A percentile compares a stretch with the other conserved stretches of the same genome.
Conservation (phyloP, 352 stramenopile species). For the Pythium phragmitis region DNA sequence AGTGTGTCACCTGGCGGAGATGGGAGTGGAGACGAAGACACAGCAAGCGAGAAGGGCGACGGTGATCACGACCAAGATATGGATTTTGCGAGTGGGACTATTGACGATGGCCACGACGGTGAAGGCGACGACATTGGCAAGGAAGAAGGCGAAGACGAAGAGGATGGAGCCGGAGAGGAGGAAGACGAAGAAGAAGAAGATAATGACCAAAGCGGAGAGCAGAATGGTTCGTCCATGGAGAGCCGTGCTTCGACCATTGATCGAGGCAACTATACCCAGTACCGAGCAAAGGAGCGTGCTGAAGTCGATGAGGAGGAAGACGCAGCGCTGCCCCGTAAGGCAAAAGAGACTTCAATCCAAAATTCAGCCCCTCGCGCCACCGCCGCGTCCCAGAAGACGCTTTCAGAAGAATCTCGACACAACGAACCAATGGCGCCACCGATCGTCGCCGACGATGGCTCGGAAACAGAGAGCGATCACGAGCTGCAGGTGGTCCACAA, state of each 20-base stretch:
- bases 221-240: background rate
- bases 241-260: slow-evolving; percentile 45
- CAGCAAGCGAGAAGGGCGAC: background rate
- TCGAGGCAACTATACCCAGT: slow-evolving; percentile 35
- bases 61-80: slow-evolving; percentile 3
- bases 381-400: background rate
- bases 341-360: background rate
- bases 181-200: slow-evolving; percentile 25
- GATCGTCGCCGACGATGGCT: background rate
- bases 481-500: slow-evolving; percentile 2
- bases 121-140: slow-evolving; percentile 14
- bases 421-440: background rate
- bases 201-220: slow-evolving; percentile 15
- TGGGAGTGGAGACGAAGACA: background rate
- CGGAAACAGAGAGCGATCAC: slow-evolving; percentile 22
- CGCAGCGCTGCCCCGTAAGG: background rate
- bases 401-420: background rate
- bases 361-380: background rate
- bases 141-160: slow-evolving; percentile 17
- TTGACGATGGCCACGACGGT: slow-evolving; percentile 16
- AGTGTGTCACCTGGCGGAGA: background rate
- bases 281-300: slow-evolving; percentile 16
- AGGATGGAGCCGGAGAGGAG: slow-evolving; percentile 13
- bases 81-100: background rate
- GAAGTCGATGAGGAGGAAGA: slow-evolving; percentile 22